Base-by-base conservation (phyloP, 257 asterid species). In the Paraleonurus japonicus region DNA sequence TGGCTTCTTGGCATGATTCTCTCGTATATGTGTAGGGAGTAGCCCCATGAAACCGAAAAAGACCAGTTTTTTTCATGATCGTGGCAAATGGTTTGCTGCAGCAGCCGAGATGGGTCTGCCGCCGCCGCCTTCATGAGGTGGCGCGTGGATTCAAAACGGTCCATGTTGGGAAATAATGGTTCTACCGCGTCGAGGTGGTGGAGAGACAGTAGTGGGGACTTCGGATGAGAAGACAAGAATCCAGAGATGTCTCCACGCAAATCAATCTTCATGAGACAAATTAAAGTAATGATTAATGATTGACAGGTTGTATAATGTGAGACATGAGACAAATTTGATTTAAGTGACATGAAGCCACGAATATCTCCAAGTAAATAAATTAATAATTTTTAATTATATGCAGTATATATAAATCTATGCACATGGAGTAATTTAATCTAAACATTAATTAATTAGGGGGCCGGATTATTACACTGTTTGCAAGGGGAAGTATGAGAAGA, bases 1-100 rank as follows among this genome's bases (percentile, higher is more conserved):
- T 74, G 71, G 45, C 88, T 89, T 30, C 96, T 62, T 3, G 90
- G 85, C 65, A 85, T 47, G 16, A 85, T 70, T 22, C 71, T 70
- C 80, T 89, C 93, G 57, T 92, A 92, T 20, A 90, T 61, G 22
- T 88, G 88, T 0, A 78, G 76, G 0, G 97, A 86, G 67, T 92
- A 90, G 45, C 98, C 97, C 98, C 98, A 92, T 0, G 98, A 85
- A 8, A 88, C 30, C 7, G 98, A 90, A 4, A 92, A 75, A 2
- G 98, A 41, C 97, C 97, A 90, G 17, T 70, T 80, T 12, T 2
- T 76, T 13, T 41, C 78, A 68, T 87, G 67, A 47, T 85, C 66
- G 66, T 88, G 59, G 85, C 96, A 90, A 50, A 90, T 81, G 23
- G 92, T 87, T 65, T 92, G 98, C 53, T 88, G 96, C 51, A 90